Evolutionary conservation across 2,329 filamentous ascomycete species (phyloP), one percentile per base, ranked within the genome.

Genomic region (Chaetomium olivaceum): DNA sequence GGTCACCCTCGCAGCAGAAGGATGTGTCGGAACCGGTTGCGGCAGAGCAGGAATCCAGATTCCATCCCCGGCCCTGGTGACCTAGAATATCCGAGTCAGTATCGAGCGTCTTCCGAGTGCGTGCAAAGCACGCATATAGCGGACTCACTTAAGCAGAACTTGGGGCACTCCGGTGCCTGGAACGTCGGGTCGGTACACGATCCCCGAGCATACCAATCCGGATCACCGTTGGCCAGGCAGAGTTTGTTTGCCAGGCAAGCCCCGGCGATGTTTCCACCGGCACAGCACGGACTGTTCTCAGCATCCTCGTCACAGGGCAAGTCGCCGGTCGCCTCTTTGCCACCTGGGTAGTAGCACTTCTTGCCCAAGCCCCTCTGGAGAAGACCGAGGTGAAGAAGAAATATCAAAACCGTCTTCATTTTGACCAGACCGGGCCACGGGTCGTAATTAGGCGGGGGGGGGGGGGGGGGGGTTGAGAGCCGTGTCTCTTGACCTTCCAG

Each of bases 261-360:
- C 1, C 36, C 19, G 21, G 46, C 55, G 21, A 51, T 27, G 1
- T 8, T 12, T 1, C 11, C 16, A 0, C 19, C 48, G 5, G 25
- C 62, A 43, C 65, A 67, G 46, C 65, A 64, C 9, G 43, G 19
- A 23, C 58, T 67, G 19, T 33, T 16, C 39, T 67, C 65, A 5
- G 62, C 65, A 11, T 67, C 54, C 12, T 58, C 36, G 12, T 67
- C 62, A 33, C 65, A 67, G 21, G 65, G 62, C 9, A 36, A 21
- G 55, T 67, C 62, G 21, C 12, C 21, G 2, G 1, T 16, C 1
- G 65, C 46, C 36, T 36, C 31, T 5, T n/a, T 4, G n/a, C 61
- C 65, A n/a, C 43, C 36, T 6, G 58, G 62, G 27, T 64, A 67
- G 58, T 62, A 64, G 33, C 65, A 67, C n/a, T 36, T 59, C 48